Percentiles rank a stretch among this genome's conserved stretches.
Evolutionary conservation across 148 eudicot species (phyloP).

Genomic region (Cornus controversa): DNA sequence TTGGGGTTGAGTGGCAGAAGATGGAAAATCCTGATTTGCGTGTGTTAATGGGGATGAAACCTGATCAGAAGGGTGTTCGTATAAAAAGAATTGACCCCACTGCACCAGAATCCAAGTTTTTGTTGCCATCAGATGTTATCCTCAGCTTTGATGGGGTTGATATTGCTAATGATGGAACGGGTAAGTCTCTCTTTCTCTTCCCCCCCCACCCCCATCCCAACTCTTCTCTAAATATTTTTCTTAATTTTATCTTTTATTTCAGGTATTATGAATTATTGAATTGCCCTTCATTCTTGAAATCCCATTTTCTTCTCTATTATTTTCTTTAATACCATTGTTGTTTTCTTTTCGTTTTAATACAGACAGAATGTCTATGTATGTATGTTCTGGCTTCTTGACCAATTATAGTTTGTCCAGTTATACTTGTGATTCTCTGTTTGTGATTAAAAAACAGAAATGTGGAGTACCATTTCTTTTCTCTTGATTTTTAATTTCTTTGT

Average conservation of each 20-base stretch:
- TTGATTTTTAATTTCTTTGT: no score
- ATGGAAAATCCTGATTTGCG: constrained; percentile 91
- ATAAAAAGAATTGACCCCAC: constrained; percentile 85
- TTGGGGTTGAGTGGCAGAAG: constrained; percentile 93
- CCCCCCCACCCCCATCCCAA: background rate
- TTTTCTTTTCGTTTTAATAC: background rate
- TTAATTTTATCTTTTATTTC: background rate
- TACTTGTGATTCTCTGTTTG: background rate
- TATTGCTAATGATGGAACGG: constrained; percentile 95
- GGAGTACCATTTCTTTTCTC: no score
- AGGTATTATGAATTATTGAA: background rate
- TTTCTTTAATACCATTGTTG: background rate
- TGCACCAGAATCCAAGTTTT: constrained; percentile 62
- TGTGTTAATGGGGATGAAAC: constrained; percentile 69
- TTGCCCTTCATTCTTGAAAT: background rate
- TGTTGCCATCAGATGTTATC: constrained; percentile 80
- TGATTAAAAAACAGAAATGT: no score
- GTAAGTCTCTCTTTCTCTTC: constrained; percentile 25
- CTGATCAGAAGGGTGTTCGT: constrained; percentile 89
- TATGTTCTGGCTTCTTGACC: background rate
- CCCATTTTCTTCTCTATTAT: background rate
- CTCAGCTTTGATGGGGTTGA: constrained; percentile 83
- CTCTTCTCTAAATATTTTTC: background rate
- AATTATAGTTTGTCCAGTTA: background rate
- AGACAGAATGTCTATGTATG: background rate